A percentile compares a stretch with the other conserved stretches of the same genome.
These are phyloP conservation scores for Platanthera guangdongensis DNA, from an alignment of 106 monocot species.

Conservation along the genomic window DNA sequence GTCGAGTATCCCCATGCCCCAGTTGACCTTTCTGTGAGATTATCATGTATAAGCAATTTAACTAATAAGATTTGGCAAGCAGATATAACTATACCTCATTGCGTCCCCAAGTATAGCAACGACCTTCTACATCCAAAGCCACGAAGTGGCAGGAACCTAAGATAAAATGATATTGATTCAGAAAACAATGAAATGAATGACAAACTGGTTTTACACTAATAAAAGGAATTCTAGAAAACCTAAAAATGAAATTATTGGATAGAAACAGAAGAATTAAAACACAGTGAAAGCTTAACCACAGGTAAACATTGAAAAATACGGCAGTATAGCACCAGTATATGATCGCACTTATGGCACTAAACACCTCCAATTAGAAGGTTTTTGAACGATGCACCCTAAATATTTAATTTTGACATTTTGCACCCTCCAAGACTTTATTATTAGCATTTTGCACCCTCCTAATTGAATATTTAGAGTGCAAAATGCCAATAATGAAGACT, in stretches of 20 bases:
- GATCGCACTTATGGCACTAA: too few relatives aligned
- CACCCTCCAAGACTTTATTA: too few relatives aligned
- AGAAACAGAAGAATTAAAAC: too few relatives aligned
- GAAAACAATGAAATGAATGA: not conserved
- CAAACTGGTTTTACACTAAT: not conserved
- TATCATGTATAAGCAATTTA: slow-evolving; percentile 6
- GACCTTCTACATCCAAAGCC: slow-evolving; percentile 82
- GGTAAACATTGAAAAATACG: too few relatives aligned
- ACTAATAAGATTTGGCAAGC: not conserved
- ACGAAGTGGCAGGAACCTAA: slow-evolving; percentile 89
- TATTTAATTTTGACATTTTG: too few relatives aligned
- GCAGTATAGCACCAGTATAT: too few relatives aligned
- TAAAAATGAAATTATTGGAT: not conserved
- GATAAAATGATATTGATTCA: slow-evolving; percentile 2
- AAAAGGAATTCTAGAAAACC: not conserved
- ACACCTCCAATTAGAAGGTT: too few relatives aligned
- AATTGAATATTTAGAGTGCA: too few relatives aligned
- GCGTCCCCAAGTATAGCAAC: slow-evolving; percentile 94
- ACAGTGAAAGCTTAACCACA: too few relatives aligned
- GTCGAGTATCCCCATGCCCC: slow-evolving; percentile 76
- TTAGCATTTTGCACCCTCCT: too few relatives aligned
- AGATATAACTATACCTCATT: slow-evolving; percentile 60
- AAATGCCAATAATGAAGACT: too few relatives aligned
- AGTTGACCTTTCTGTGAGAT: slow-evolving; percentile 84
- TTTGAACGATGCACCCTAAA: too few relatives aligned